Base-by-base conservation (phyloP, 371 early-diverging fungal species). In the Conidiobolus incongruus region DNA sequence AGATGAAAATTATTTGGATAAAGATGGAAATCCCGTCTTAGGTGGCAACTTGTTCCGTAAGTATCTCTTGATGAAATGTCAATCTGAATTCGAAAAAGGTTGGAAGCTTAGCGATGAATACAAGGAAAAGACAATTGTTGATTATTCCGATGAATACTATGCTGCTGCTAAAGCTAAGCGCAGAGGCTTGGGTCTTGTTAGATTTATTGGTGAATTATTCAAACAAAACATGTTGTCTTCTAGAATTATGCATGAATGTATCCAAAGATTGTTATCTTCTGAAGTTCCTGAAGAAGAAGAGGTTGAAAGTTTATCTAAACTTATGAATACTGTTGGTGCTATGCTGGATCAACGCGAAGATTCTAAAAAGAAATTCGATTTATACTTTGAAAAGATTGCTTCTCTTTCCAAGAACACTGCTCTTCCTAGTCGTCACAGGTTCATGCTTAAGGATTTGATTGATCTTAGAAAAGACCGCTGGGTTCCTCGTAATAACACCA, bases 141-240 rank as follows among this genome's bases (percentile, higher is more conserved):
- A 68, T 45, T 55, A 65, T 22, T 51, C 77, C 0, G 75, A 78
- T 38, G 82, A 80, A 47, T 77, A 91, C 58, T 85, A 86, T 57
- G 65, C 75, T 45, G 71, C 84, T 4, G 70, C 63, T 52, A 92
- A 89, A 70, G 72, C 82, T 43, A 94, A 96, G 71, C 85, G 93
- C 49, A 78, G 81, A 31, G 85, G 81, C 43, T 74, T 96, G 42
- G 94, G 94, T 52, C 76, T 93, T 51, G 77, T 90, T 26, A 61
- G 65, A 35, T 92, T 93, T 56, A 83, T 96, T 51, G 92, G 95
- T 54, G 91, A 94, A 59, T 65, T 96, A 38, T 96, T 81, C 75
- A 81, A 84, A 63, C 58, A 70, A 38, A 58, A 62, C 35, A 77
- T 96, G 70, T 62, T 96, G 50, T 77, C 85, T 3, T 81, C 83